Conservation (phyloP, 306 rosid genomes). For the Cucurbita moschata region DNA sequence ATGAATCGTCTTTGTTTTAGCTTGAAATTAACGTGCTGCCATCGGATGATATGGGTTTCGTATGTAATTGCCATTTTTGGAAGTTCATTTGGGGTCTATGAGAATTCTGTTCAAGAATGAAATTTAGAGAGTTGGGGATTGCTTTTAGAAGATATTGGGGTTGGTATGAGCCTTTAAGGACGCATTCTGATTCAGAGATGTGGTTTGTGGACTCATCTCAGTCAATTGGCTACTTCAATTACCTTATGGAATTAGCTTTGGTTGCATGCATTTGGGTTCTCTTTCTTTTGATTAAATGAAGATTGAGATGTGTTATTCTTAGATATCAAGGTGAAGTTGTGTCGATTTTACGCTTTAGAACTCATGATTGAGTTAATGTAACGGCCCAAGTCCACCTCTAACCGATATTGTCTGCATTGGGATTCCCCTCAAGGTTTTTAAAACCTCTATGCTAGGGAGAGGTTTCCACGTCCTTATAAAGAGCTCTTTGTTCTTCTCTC, state of each 20-base stretch:
- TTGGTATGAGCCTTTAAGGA: not conserved
- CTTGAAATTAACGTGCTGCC: not conserved
- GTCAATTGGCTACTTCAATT: not conserved
- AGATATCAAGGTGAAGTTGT: not conserved
- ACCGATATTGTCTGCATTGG: too few species aligned
- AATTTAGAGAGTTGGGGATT: not conserved
- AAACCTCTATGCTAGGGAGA: too few species aligned
- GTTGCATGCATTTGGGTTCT: not conserved
- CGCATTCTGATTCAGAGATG: not conserved
- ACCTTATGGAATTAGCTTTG: not conserved
- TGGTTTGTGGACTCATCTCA: not conserved
- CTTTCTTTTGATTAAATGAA: not conserved
- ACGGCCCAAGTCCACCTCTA: too few species aligned
- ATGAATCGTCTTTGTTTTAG: not conserved
- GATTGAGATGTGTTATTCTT: not conserved
- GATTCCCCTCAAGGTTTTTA: too few species aligned
- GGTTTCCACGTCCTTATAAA: too few species aligned
- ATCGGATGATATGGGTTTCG: not conserved
- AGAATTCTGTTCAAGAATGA: not conserved
- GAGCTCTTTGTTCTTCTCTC: too few species aligned
- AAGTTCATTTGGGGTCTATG: not conserved
- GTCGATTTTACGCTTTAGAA: not conserved
- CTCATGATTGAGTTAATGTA: not conserved
- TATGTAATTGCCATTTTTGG: not conserved
- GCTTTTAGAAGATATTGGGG: not conserved